Conservation (phyloP, 106 monocot species). For the Alisma plantagoaquatica region DNA sequence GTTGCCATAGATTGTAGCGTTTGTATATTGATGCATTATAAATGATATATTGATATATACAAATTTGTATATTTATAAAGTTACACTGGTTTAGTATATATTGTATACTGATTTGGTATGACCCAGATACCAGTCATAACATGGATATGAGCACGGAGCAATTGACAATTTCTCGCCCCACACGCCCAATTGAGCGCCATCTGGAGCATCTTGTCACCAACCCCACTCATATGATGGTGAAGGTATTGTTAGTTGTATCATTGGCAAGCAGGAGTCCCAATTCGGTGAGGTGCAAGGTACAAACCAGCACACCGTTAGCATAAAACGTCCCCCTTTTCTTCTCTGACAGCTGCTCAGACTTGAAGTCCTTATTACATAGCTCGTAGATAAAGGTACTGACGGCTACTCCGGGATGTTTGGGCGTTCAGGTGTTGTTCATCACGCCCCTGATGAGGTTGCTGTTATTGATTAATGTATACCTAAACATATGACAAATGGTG, state of each 20-base stretch:
- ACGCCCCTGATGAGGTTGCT: slow-evolving; percentile 78
- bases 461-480: no score
- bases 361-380: slow-evolving; percentile 73
- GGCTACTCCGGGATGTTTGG: slow-evolving; percentile 67
- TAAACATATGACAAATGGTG: slow-evolving; percentile 57
- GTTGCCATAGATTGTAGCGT: no score
- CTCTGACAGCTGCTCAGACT: slow-evolving; percentile 61
- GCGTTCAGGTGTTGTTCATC: slow-evolving; percentile 64
- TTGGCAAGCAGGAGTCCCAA: slow-evolving; percentile 62
- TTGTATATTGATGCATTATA: no score
- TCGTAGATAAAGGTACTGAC: slow-evolving; percentile 84
- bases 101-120: no score
- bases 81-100: no score
- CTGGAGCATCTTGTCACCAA: slow-evolving; percentile 76
- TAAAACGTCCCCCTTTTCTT: slow-evolving; percentile 74
- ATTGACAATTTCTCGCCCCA: slow-evolving; percentile 79
- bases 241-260: slow-evolving; percentile 73
- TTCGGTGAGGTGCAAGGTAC: slow-evolving; percentile 57
- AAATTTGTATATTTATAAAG: no score
- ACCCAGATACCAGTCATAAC: no score
- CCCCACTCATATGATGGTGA: slow-evolving; percentile 50
- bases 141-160: slow-evolving; percentile 54
- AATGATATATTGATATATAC: no score
- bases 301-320: slow-evolving; percentile 45
- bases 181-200: slow-evolving; percentile 90